A percentile compares a stretch with the other conserved stretches of the same genome.
phyloP scores from a whole-genome alignment of 179 eudicot genomes.

The Monotropa hypopitys region DNA sequence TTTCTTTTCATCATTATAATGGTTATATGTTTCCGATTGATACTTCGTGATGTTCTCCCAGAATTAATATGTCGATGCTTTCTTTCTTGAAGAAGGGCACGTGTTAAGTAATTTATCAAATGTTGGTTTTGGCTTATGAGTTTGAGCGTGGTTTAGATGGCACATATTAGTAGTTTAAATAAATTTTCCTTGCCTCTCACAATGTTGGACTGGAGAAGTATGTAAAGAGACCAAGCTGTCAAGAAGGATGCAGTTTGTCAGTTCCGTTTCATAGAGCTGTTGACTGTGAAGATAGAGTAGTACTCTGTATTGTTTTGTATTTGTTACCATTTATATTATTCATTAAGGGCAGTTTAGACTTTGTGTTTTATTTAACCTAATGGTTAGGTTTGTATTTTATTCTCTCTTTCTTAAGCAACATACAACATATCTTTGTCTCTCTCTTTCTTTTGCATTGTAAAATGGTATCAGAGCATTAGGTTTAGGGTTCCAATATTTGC shows the following conservation, averaged over 20 bases:
- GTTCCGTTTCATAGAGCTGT: background rate
- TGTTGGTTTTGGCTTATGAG: background rate
- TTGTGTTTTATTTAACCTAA: too few species aligned
- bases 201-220: background rate
- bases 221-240: background rate
- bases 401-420: too few species aligned
- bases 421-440: too few species aligned
- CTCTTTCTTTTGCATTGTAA: too few species aligned
- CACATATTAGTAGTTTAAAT: too few species aligned
- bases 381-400: too few species aligned
- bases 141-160: background rate
- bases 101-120: background rate
- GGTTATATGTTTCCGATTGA: background rate
- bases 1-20: background rate
- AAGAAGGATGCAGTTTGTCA: background rate
- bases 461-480: too few species aligned
- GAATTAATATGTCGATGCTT: background rate
- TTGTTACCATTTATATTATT: too few species aligned
- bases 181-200: background rate
- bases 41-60: background rate
- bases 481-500: too few species aligned
- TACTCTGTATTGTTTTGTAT: too few species aligned
- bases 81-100: background rate
- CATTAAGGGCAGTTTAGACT: too few species aligned
- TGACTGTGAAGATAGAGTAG: background rate